Conservation (phyloP, 1,284 basidiomycete species). For the Sphaerobolus stellatus region DNA sequence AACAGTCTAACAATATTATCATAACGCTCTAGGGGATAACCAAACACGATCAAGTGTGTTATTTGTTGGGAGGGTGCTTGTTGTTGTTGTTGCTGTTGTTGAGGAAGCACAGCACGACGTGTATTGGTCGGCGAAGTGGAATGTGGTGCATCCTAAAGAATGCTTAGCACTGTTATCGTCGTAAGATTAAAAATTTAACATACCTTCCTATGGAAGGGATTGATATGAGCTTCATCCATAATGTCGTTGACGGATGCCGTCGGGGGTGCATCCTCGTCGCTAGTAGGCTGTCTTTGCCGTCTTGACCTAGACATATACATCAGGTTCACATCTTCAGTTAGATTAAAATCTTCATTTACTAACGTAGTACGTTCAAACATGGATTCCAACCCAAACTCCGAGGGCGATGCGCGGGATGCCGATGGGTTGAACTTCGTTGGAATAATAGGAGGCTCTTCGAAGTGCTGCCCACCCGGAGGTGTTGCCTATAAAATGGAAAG, state of each 20-base stretch:
- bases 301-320: background rate
- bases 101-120: background rate
- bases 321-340: background rate
- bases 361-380: conserved; percentile 13
- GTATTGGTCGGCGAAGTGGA: too few species aligned
- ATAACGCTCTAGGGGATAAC: conserved; percentile 12
- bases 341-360: background rate
- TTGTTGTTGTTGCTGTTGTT: background rate
- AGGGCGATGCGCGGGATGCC: conserved; percentile 9
- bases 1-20: conserved; percentile 4
- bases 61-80: conserved; percentile 1
- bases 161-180: background rate
- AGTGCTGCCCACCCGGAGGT: conserved; percentile 9
- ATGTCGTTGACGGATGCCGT: conserved; percentile 9
- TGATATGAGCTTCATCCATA: conserved; percentile 8
- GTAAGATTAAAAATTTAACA: background rate
- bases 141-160: background rate
- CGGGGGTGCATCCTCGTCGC: conserved; percentile 12
- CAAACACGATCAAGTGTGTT: conserved; percentile 12
- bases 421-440: conserved; percentile 13
- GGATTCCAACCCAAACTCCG: conserved; percentile 13
- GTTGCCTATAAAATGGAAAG: background rate
- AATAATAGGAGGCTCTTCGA: conserved; percentile 13
- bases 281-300: conserved; percentile 8
- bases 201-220: conserved; percentile 9